phyloP scores from a whole-genome alignment of 345 rosid species.

The Linum lewisii region DNA sequence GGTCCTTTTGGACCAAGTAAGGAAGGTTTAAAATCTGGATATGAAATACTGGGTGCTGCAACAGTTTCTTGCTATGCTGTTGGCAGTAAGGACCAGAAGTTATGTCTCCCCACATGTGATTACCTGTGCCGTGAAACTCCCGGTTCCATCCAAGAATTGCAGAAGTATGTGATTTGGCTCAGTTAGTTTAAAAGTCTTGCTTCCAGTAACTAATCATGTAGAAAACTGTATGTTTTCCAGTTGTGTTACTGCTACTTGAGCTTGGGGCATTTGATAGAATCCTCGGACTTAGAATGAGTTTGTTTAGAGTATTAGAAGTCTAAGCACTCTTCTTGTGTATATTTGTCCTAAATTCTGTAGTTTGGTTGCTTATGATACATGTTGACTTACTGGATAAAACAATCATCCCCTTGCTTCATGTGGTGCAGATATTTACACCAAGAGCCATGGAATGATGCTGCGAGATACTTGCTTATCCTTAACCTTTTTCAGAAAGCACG shows the following conservation, averaged over 20 bases:
- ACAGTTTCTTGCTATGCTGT: constrained; percentile 75
- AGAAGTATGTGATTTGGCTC: constrained; percentile 38
- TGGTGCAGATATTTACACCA: constrained; percentile 56
- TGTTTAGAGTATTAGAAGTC: not conserved
- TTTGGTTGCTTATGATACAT: not conserved
- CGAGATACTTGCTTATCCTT: constrained; percentile 61
- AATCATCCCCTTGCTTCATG: constrained; percentile 17
- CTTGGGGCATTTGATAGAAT: constrained; percentile 1
- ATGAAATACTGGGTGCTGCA: constrained; percentile 75
- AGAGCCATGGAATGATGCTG: constrained; percentile 74
- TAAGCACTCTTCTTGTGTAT: constrained; percentile 1
- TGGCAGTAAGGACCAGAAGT: constrained; percentile 57
- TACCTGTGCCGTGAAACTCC: constrained; percentile 48
- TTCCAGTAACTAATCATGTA: constrained; percentile 12
- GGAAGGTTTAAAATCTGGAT: constrained; percentile 51
- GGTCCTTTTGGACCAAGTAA: constrained; percentile 27
- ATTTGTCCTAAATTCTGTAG: not conserved
- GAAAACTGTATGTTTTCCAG: not conserved
- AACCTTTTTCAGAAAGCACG: constrained; percentile 78
- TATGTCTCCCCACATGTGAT: constrained; percentile 73
- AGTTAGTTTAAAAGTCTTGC: not conserved
- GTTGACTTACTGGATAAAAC: constrained; percentile 6
- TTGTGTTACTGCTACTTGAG: not conserved
- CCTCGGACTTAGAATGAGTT: not conserved
- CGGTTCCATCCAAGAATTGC: constrained; percentile 49